These are phyloP conservation scores for Bacterosira constricta DNA, from an alignment of 108 stramenopile species.

Conservation along the genomic window DNA sequence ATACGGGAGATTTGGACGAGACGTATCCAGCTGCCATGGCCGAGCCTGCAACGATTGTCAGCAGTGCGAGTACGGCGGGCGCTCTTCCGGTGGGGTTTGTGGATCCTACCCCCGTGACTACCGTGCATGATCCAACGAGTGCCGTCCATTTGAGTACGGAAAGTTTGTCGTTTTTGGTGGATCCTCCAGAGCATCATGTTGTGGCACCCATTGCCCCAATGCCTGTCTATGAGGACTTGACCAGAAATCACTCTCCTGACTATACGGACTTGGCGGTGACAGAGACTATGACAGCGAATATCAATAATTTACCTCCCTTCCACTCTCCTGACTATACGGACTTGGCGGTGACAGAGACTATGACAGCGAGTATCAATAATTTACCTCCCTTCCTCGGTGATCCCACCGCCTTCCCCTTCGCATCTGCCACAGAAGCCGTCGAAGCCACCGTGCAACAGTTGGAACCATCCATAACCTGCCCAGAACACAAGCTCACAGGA, in stretches of 20 bases:
- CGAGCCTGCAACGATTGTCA: conserved; percentile 15
- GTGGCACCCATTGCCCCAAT: not conserved
- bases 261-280: too few species aligned
- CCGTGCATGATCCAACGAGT: conserved; percentile 4
- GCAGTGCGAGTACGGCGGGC: not conserved
- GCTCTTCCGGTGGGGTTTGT: too few species aligned
- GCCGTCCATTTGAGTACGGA: conserved; percentile 8
- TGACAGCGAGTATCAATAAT: not conserved
- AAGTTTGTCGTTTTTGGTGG: conserved; percentile 4
- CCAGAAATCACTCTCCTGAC: too few species aligned
- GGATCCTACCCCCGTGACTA: not conserved
- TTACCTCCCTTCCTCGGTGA: not conserved
- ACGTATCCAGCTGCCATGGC: conserved; percentile 61
- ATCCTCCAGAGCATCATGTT: conserved; percentile 6
- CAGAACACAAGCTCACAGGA: not conserved
- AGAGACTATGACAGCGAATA: too few species aligned
- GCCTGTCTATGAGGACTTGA: too few species aligned
- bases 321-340: too few species aligned
- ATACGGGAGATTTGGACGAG: conserved; percentile 84
- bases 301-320: not conserved
- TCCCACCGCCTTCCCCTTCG: conserved; percentile 4
- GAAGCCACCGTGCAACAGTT: conserved; percentile 4
- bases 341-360: too few species aligned
- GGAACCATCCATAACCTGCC: not conserved
- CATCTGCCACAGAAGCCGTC: conserved; percentile 45